Evolutionary conservation across 768 basidiomycete species (phyloP).

Genomic region (Phylloporus arenicola): DNA sequence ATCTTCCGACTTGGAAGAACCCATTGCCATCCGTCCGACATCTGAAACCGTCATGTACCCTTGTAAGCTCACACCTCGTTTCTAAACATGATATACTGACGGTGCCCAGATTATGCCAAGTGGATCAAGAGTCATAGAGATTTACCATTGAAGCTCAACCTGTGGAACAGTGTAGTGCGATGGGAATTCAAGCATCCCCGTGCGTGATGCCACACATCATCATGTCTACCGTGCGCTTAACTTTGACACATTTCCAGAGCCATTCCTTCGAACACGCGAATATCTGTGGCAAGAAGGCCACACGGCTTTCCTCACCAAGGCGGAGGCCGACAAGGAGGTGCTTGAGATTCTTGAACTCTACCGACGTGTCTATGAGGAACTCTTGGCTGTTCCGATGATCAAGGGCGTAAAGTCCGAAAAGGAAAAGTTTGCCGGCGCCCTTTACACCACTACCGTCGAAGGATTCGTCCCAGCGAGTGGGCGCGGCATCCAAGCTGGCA

Average conservation of each 20-base stretch:
- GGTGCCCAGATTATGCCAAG: slow-evolving; percentile 81
- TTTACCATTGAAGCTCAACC: slow-evolving; percentile 93
- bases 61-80: slow-evolving; percentile 47
- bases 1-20: slow-evolving; percentile 89
- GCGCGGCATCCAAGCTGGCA: slow-evolving; percentile 96
- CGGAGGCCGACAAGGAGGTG: slow-evolving; percentile 89
- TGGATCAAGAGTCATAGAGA: slow-evolving; percentile 99
- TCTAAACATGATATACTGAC: slow-evolving; percentile 1
- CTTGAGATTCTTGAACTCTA: slow-evolving; percentile 93
- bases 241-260: slow-evolving; percentile 52
- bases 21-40: slow-evolving; percentile 95
- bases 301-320: slow-evolving; percentile 86
- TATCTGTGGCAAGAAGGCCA: slow-evolving; percentile 99
- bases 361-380: slow-evolving; percentile 90
- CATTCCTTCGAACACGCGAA: slow-evolving; percentile 98
- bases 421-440: slow-evolving; percentile 97
- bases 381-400: slow-evolving; percentile 96
- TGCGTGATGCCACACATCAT: slow-evolving; percentile 33
- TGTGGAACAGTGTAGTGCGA: slow-evolving; percentile 98
- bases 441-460: slow-evolving; percentile 97
- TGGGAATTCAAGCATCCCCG: slow-evolving; percentile 99
- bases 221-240: not conserved
- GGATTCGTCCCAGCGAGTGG: slow-evolving; percentile 97
- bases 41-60: slow-evolving; percentile 99
- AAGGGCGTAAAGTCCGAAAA: slow-evolving; percentile 97